These are phyloP conservation scores for Diaporthe vexans DNA, from an alignment of 2,329 filamentous ascomycete species.

Conservation along the genomic window DNA sequence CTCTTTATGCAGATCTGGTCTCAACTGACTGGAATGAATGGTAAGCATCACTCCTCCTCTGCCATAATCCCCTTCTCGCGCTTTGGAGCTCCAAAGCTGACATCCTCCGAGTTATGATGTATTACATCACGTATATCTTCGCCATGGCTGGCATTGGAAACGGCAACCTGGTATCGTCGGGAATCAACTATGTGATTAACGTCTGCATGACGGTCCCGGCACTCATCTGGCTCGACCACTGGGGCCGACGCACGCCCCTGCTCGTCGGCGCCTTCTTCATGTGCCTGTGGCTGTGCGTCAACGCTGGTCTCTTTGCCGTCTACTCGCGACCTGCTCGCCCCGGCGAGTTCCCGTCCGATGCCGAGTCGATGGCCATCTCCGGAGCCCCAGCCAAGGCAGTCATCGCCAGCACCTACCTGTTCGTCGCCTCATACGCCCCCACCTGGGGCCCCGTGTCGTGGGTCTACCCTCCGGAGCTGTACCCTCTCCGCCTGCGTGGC, in stretches of 20 bases:
- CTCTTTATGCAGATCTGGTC: slow-evolving; percentile 83
- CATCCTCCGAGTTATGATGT: slow-evolving; percentile 72
- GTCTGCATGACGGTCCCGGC: slow-evolving; percentile 84
- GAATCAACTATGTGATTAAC: slow-evolving; percentile 84
- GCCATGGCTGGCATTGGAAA: slow-evolving; percentile 77
- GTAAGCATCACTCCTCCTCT: too few species aligned
- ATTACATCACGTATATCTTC: slow-evolving; percentile 79
- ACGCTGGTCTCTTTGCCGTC: slow-evolving; percentile 60
- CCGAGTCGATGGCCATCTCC: slow-evolving; percentile 62
- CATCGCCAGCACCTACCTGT: slow-evolving; percentile 76
- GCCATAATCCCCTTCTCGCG: too few species aligned
- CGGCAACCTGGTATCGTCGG: slow-evolving; percentile 73
- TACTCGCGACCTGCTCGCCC: slow-evolving; percentile 54
- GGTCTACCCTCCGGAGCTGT: slow-evolving; percentile 64
- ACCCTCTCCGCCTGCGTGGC: slow-evolving; percentile 56
- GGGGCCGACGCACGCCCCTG: slow-evolving; percentile 79
- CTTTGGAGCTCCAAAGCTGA: background rate
- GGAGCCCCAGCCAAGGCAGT: slow-evolving; percentile 68
- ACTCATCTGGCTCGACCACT: slow-evolving; percentile 80
- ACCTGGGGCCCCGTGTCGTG: slow-evolving; percentile 61
- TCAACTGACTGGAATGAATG: slow-evolving; percentile 67
- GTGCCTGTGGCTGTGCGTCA: slow-evolving; percentile 64
- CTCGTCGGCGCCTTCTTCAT: slow-evolving; percentile 77
- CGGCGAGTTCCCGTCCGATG: slow-evolving; percentile 54
- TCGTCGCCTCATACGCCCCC: slow-evolving; percentile 66